These are phyloP conservation scores for Pseudocercospora pini-densiflorae DNA, from an alignment of 2,329 filamentous ascomycete genomes.

Conservation along the genomic window DNA sequence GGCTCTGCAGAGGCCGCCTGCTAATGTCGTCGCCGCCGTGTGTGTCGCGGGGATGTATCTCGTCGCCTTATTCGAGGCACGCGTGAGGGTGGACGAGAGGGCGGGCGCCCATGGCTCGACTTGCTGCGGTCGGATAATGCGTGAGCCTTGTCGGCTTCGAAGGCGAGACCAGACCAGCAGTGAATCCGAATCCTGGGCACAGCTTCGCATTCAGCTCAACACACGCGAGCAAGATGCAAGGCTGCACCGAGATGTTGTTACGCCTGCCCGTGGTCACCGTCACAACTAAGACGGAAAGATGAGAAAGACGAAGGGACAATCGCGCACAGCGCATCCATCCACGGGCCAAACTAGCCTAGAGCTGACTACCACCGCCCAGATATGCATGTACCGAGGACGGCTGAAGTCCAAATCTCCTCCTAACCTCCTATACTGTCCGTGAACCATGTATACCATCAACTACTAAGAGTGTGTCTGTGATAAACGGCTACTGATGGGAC, in stretches of 20 bases:
- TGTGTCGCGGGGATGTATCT: background rate
- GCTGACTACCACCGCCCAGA: slow-evolving; percentile 3
- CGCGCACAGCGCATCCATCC: background rate
- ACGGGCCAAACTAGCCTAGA: slow-evolving; percentile 2
- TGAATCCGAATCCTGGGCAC: too few species aligned
- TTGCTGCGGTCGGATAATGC: slow-evolving; percentile 1
- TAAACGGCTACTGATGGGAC: background rate
- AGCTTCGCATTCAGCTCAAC: background rate
- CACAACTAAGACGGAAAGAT: background rate
- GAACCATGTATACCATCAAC: background rate
- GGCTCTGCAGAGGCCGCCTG: background rate
- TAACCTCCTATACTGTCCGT: background rate
- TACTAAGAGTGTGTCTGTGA: background rate
- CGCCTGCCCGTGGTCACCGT: background rate
- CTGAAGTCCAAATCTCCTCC: background rate
- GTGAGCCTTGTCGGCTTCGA: slow-evolving; percentile 1
- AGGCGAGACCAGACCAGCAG: background rate
- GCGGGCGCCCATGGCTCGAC: slow-evolving; percentile 7
- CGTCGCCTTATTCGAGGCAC: background rate
- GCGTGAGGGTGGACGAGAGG: background rate
- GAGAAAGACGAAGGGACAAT: background rate
- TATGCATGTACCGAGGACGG: slow-evolving; percentile 3
- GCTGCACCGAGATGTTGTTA: background rate
- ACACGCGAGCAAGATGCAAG: background rate
- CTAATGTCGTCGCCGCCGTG: background rate